These are phyloP conservation scores for Fusarium sp. DNA, from an alignment of 2,329 filamentous ascomycete species.

Conservation along the genomic window DNA sequence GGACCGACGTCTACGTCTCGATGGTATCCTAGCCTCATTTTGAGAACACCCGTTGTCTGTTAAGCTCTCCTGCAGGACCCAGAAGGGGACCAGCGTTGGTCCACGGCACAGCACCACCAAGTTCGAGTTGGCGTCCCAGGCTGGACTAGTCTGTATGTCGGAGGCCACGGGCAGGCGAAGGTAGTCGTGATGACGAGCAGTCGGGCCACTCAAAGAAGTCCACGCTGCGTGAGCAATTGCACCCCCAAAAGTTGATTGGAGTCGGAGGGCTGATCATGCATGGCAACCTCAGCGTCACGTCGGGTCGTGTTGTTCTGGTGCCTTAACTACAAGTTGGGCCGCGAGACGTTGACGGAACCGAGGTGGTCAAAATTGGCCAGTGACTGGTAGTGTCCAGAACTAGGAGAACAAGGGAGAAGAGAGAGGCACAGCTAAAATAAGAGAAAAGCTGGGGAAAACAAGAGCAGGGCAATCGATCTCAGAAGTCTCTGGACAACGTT, in stretches of 20 bases:
- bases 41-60: constrained; percentile 31
- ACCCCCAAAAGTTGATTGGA: constrained; percentile 43
- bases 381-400: constrained; percentile 5
- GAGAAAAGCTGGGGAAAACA: constrained; percentile 12
- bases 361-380: constrained; percentile 10
- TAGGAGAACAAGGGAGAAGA: constrained; percentile 6
- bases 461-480: constrained; percentile 12
- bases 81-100: constrained; percentile 37
- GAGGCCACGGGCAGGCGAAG: constrained; percentile 31
- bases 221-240: constrained; percentile 44
- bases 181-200: constrained; percentile 34
- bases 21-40: constrained; percentile 47
- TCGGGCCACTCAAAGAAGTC: constrained; percentile 43
- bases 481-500: constrained; percentile 19
- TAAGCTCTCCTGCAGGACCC: constrained; percentile 30
- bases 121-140: constrained; percentile 30
- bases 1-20: constrained; percentile 47
- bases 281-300: constrained; percentile 44
- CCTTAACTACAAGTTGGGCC: constrained; percentile 42
- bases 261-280: constrained; percentile 44
- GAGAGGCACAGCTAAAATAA: background rate
- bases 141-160: constrained; percentile 33
- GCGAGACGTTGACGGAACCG: constrained; percentile 27
- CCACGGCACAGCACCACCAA: constrained; percentile 36
- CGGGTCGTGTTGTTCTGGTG: constrained; percentile 28